Base-by-base conservation (phyloP, 2,329 filamentous ascomycete genomes). In the Eurotiales sp. region DNA sequence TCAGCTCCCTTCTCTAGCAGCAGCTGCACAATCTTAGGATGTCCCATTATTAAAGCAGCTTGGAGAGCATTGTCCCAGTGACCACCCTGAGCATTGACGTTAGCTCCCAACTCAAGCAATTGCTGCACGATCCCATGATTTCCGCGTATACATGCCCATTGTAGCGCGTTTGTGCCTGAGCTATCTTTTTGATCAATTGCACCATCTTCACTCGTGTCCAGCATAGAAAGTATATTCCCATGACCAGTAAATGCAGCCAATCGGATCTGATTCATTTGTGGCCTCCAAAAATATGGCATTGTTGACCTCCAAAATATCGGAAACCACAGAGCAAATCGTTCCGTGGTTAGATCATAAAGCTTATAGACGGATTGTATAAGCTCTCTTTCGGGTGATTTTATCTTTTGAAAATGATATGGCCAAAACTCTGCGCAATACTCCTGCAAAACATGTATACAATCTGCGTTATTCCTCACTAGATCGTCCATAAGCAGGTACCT, bases 401-500 rank as follows among this genome's bases (percentile, higher is more conserved):
- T 10, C 21, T 22, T 11, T 46, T 29, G 43, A 30, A 32, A 46
- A 25, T 48, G 46, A 41, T 48, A 32, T 4, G 25, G 8, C 46
- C 46, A 48, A n/a, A 39, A 2, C 30, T 40, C n/a, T 27, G 46
- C 19, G 4, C 32, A 48, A 29, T 48, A 48, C 19, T 39, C 7
- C 15, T 39, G 37, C 17, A 37, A 37, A 8, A 3, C 19, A 8
- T 15, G 17, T 6, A n/a, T 8, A 15, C 5, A 22, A 7, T 29
- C 21, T n/a, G 25, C 4, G 17, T 21, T 21, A 22, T 12, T 15
- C 3, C n/a, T 5, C 10, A 27, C 25, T 14, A 39, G 30, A 15
- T 48, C 46, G 21, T 48, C 25, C 46, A 48, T 39, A 12, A 48
- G 27, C 8, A 50, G 19, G 23, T 42, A 50, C 15, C 15, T 8